phyloP scores from a whole-genome alignment of 768 basidiomycete species.

The Suillus alpinus region DNA sequence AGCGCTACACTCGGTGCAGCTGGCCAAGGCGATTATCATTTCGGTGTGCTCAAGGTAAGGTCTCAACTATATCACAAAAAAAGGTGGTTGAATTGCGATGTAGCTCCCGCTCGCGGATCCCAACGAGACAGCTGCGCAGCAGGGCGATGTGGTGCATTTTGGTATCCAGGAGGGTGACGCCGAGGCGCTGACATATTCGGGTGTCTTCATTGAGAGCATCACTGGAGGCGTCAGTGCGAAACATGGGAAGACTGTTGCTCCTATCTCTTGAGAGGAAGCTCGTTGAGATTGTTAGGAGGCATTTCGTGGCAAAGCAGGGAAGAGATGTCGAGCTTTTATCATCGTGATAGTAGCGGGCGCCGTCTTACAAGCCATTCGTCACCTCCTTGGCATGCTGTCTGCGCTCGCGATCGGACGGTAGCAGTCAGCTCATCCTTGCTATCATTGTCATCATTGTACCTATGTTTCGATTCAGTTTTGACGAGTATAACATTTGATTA shows the following conservation, averaged over 20 bases:
- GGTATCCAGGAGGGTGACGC: slow-evolving; percentile 57
- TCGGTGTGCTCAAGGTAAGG: slow-evolving; percentile 56
- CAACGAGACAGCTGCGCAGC: slow-evolving; percentile 41
- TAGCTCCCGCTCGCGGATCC: slow-evolving; percentile 55
- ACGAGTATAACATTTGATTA: too few relatives aligned
- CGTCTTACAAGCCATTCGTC: too few relatives aligned
- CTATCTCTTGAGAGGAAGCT: slow-evolving; percentile 5
- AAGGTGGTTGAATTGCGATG: neutral
- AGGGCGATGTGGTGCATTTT: slow-evolving; percentile 54
- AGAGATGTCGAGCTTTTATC: too few relatives aligned
- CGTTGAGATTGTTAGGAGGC: too few relatives aligned
- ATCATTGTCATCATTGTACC: too few relatives aligned
- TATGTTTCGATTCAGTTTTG: too few relatives aligned
- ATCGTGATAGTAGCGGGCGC: too few relatives aligned
- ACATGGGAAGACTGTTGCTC: slow-evolving; percentile 15
- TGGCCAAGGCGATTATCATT: slow-evolving; percentile 60
- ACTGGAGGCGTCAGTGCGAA: slow-evolving; percentile 37
- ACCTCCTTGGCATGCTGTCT: too few relatives aligned
- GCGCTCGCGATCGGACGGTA: too few relatives aligned
- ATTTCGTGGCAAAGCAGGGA: too few relatives aligned
- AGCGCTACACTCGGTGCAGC: slow-evolving; percentile 37
- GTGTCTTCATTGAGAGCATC: slow-evolving; percentile 51
- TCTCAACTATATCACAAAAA: neutral
- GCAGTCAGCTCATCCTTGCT: too few relatives aligned
- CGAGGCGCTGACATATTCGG: slow-evolving; percentile 56